Evolutionary conservation across 1,284 basidiomycete species (phyloP).

Genomic region (Melampsora medusae): DNA sequence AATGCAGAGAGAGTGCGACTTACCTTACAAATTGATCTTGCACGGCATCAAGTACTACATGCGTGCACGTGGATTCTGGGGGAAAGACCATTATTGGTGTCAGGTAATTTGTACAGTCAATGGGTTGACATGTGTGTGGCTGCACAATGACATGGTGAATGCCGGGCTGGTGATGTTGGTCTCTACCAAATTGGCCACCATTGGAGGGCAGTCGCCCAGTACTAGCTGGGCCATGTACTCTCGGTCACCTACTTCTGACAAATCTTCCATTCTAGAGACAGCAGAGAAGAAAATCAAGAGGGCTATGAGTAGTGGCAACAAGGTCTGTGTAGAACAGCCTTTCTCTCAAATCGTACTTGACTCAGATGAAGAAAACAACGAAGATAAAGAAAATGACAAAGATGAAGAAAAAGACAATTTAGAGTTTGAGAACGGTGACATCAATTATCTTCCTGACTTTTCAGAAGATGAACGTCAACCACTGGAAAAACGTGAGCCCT

Average conservation of each 20-base stretch:
- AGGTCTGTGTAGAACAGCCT: no score
- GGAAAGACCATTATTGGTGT: not conserved
- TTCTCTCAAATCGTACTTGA: no score
- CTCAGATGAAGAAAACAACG: no score
- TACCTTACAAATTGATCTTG: not conserved
- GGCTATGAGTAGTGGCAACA: no score
- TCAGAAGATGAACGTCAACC: no score
- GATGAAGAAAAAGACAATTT: no score
- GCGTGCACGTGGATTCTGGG: constrained; percentile 4
- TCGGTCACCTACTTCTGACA: not conserved
- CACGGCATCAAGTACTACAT: not conserved
- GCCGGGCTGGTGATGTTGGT: not conserved
- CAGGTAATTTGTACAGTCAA: not conserved
- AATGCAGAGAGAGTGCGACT: not conserved
- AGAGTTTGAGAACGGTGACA: no score
- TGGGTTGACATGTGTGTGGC: not conserved
- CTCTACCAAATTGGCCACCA: not conserved
- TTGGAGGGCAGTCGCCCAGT: not conserved
- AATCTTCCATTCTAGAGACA: not conserved
- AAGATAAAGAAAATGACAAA: no score
- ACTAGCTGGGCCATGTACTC: constrained; percentile 4
- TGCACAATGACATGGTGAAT: not conserved
- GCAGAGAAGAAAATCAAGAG: no score
- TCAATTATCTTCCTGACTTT: no score
- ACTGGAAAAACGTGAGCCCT: no score